These are phyloP conservation scores for Eragrostis nindensis DNA, from an alignment of 176 grass and related monocot genomes.

Conservation along the genomic window DNA sequence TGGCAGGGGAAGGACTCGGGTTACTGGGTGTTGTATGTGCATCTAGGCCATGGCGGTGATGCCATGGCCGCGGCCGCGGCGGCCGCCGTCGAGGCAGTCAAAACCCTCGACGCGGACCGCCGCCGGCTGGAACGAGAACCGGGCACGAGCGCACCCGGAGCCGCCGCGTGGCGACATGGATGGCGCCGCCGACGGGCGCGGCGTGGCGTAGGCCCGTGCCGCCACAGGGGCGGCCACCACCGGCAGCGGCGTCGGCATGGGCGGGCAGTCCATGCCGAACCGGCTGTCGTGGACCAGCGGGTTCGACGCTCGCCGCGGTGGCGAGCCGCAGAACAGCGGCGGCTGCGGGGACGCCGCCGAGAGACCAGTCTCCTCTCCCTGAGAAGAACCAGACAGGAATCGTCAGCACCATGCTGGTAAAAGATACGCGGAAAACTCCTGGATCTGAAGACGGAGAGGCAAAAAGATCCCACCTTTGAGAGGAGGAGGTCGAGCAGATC, in stretches of 20 bases:
- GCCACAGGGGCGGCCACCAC: conserved; percentile 21
- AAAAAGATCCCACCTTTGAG: conserved; percentile 51
- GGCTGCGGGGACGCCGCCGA: conserved; percentile 61
- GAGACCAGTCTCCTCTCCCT: conserved; percentile 64
- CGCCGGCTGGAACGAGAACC: conserved; percentile 69
- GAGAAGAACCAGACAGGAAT: not conserved
- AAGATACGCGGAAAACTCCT: not conserved
- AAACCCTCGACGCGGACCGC: conserved; percentile 91
- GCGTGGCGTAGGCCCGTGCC: conserved; percentile 18
- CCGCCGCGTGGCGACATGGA: conserved; percentile 49
- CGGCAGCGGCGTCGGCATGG: conserved; percentile 34
- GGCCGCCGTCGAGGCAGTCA: conserved; percentile 86
- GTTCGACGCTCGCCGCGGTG: conserved; percentile 74
- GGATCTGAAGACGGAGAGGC: not conserved
- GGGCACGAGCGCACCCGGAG: conserved; percentile 56
- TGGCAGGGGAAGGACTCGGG: conserved; percentile 11
- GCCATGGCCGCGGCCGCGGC: conserved; percentile 63
- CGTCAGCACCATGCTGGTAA: not conserved
- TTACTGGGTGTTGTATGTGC: conserved; percentile 58
- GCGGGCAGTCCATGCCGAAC: conserved; percentile 66
- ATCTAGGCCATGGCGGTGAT: conserved; percentile 81
- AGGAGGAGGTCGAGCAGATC: conserved; percentile 77
- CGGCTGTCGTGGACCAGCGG: conserved; percentile 85
- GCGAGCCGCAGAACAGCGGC: conserved; percentile 88
- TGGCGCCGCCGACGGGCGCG: conserved; percentile 26